Evolutionary conservation across 441 rosid genomes (phyloP), one percentile per base, ranked within the genome.

Genomic region (Eutrema salsugineum): DNA sequence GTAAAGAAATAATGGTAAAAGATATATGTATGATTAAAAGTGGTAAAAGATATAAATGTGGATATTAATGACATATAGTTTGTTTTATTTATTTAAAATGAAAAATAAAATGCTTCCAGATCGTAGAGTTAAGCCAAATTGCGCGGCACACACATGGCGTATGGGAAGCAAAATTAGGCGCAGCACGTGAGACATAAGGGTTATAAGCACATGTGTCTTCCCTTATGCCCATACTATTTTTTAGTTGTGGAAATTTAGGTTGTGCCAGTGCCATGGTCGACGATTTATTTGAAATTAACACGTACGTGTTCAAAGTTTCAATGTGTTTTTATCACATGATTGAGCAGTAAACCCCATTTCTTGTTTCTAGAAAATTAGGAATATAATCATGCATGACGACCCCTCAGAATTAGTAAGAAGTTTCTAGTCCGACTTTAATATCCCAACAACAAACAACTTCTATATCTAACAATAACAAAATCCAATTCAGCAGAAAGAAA

Each of bases 121-220:
- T 63, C 49, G 63, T 43, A 42, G 11, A 8, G 10, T 50, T 43
- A 8, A 59, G 28, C 49, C 1, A 59, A 14, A 49, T 50, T 30
- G 7, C 32, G 40, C 32, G 48, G 39, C 62, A 33, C 61, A 59
- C 61, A 39, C 30, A 58, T 73, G 70, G 17, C 33, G 68, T 58
- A 66, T 58, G 64, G 68, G 63, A 42, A 67, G 57, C 57, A 44
- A 46, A 50, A 48, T 67, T 75, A 51, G 78, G 78, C 57, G 24
- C 60, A 36, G 36, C 67, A 66, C 54, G 51, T 47, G 71, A 47
- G 12, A 30, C 36, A 15, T 28, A 8, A 50, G 58, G 28, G 57
- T 56, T 33, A 6, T 19, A 6, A 28, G n/a, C n/a, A n/a, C n/a
- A n/a, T n/a, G n/a, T n/a, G n/a, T n/a, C n/a, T n/a, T n/a, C n/a